Evolutionary conservation across 75 land plant genomes (phyloP).

Genomic region (Cryptomeria japonica): DNA sequence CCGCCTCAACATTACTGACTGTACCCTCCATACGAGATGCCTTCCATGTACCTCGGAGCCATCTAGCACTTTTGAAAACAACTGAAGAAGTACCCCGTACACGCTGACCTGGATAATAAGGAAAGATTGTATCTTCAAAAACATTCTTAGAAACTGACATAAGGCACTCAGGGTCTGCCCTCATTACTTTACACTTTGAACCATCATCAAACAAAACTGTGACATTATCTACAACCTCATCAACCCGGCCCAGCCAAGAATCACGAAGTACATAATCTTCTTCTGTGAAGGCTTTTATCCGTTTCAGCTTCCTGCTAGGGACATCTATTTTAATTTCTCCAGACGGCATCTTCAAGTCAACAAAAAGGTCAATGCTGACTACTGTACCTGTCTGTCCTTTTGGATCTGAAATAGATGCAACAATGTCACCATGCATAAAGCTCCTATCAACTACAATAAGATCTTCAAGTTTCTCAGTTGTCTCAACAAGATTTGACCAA

Average conservation of each 20-base stretch:
- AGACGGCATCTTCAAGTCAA: conserved; percentile 65
- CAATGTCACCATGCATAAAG: conserved; percentile 89
- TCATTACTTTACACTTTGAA: conserved; percentile 77
- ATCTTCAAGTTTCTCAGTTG: conserved; percentile 48
- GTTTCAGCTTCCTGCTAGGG: conserved; percentile 58
- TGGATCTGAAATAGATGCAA: conserved; percentile 73
- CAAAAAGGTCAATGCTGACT: conserved; percentile 59
- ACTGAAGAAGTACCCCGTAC: conserved; percentile 77
- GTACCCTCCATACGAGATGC: conserved; percentile 90
- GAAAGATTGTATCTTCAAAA: conserved; percentile 67
- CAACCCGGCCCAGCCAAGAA: conserved; percentile 95
- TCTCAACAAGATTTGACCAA: conserved; percentile 73
- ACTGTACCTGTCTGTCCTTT: conserved; percentile 86
- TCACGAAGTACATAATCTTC: conserved; percentile 91
- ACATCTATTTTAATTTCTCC: conserved; percentile 53
- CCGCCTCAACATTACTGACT: conserved; percentile 75
- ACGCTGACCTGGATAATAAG: conserved; percentile 91
- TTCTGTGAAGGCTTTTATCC: conserved; percentile 61
- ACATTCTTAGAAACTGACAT: conserved; percentile 47
- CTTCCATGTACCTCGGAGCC: conserved; percentile 92
- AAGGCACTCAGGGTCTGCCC: conserved; percentile 76
- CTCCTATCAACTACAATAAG: conserved; percentile 73
- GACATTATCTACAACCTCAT: conserved; percentile 90
- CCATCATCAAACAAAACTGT: conserved; percentile 96
- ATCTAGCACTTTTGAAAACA: conserved; percentile 77